Base-by-base conservation (phyloP, 164 flowering plant genomes). In the grape (Vitis vinifera) region DNA sequence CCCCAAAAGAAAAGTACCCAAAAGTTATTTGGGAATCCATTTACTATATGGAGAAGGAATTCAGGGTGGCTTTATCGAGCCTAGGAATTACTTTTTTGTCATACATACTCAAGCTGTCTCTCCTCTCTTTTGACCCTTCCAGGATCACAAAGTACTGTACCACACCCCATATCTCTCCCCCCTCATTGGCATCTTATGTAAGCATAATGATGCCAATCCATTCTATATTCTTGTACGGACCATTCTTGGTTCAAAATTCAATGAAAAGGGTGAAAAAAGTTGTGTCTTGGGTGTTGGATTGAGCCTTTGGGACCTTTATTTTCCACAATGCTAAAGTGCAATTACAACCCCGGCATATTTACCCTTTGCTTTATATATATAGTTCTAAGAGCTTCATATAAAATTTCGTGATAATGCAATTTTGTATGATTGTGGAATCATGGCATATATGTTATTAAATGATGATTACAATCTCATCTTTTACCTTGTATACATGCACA, bases 121-220 rank as follows among this genome's bases (percentile, higher is more conserved):
- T 58, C 73, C 53, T 65, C 77, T 65, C 73, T 75, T 75, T 75
- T 75, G 77, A 75, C 77, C 65, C 65, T 60, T 53, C 53, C 29
- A 29, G 59, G 51, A 16, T 63, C 11, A 47, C 62, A 66, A 37
- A 68, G 64, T 68, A 59, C 44, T 37, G 6, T 37, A 37, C 44
- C 44, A 4, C 1, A 37, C 0, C 44, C 1, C 44, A 37, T 37
- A 3, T 37, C 44, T 37, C 44, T 37, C 7, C 44, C 27, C 7
- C 44, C 44, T 37, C 44, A 37, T 37, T 63, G 2, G 29, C 17
- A 48, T 63, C 53, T 47, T 2, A 44, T 37, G 14, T 8, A 63
- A 16, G 19, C 68, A 68, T 44, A 27, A 48, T 71, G 68, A 53
- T 71, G 50, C 65, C 68, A 58, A 56, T 44, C 37, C 68, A 14